These are phyloP conservation scores for Rostrohypoxylon terebratum DNA, from an alignment of 495 filamentous ascomycete species.

Conservation along the genomic window DNA sequence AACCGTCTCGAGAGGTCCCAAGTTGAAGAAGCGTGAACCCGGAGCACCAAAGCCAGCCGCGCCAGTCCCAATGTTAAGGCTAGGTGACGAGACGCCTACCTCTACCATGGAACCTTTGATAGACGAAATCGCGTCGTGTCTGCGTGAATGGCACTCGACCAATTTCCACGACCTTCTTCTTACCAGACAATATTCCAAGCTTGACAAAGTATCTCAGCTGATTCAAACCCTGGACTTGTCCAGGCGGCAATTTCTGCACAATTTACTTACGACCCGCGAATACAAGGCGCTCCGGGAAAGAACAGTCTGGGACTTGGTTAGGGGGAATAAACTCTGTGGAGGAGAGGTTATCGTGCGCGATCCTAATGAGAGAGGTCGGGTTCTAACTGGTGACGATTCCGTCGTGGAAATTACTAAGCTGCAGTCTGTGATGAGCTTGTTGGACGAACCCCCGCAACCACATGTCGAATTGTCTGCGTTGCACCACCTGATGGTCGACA, in stretches of 20 bases:
- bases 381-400: constrained; percentile 92
- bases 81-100: constrained; percentile 94
- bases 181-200: constrained; percentile 77
- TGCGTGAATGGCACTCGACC: constrained; percentile 97
- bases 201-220: constrained; percentile 84
- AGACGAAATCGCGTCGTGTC: constrained; percentile 95
- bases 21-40: constrained; percentile 58
- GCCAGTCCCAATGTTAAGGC: constrained; percentile 95
- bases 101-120: constrained; percentile 91
- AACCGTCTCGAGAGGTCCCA: constrained; percentile 10
- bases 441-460: constrained; percentile 78
- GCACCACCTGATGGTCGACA: constrained; percentile 87
- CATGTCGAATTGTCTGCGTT: constrained; percentile 76
- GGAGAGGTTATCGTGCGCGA: constrained; percentile 95
- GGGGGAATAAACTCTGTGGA: constrained; percentile 90
- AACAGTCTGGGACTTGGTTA: constrained; percentile 94
- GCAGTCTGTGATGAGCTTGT: constrained; percentile 94
- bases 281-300: constrained; percentile 78
- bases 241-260: constrained; percentile 89
- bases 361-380: constrained; percentile 80
- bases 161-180: constrained; percentile 95
- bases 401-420: constrained; percentile 90
- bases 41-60: constrained; percentile 83
- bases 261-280: constrained; percentile 89
- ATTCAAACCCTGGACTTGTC: constrained; percentile 84